phyloP scores from a whole-genome alignment of 2,329 filamentous ascomycete genomes.

The Alternaria sp. region DNA sequence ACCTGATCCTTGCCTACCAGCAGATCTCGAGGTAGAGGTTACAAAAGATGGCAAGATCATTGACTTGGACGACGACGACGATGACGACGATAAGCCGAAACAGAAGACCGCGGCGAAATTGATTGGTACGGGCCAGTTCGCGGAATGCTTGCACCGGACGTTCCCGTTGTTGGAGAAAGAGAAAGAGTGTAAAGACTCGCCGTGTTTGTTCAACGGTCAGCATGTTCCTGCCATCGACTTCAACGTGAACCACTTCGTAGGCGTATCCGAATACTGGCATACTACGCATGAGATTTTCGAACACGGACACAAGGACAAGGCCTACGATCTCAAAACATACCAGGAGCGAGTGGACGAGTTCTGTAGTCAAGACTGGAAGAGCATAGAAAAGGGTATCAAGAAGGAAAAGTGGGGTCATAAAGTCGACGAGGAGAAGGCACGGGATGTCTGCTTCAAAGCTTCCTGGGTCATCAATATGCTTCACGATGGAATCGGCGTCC shows the following conservation, averaged over 20 bases:
- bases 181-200: slow-evolving; percentile 79
- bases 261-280: slow-evolving; percentile 98
- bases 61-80: slow-evolving; percentile 52
- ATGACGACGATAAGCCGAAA: slow-evolving; percentile 38
- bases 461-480: slow-evolving; percentile 97
- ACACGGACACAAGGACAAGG: slow-evolving; percentile 75
- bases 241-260: slow-evolving; percentile 95
- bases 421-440: slow-evolving; percentile 74
- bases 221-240: slow-evolving; percentile 97
- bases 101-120: slow-evolving; percentile 59
- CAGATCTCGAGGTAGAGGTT: slow-evolving; percentile 76
- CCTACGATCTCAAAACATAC: slow-evolving; percentile 91
- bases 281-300: slow-evolving; percentile 95
- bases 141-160: slow-evolving; percentile 82
- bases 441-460: slow-evolving; percentile 95
- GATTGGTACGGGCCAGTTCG: slow-evolving; percentile 85
- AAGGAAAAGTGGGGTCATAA: slow-evolving; percentile 77
- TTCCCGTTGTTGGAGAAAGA: slow-evolving; percentile 91
- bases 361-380: slow-evolving; percentile 82
- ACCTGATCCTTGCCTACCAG: slow-evolving; percentile 89
- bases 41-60: slow-evolving; percentile 73
- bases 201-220: slow-evolving; percentile 88
- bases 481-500: slow-evolving; percentile 94
- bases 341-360: slow-evolving; percentile 85
- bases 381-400: slow-evolving; percentile 73